Evolutionary conservation across 2,329 filamentous ascomycete species (phyloP).

Genomic region (Teratosphaeria pseudoeucalypti): DNA sequence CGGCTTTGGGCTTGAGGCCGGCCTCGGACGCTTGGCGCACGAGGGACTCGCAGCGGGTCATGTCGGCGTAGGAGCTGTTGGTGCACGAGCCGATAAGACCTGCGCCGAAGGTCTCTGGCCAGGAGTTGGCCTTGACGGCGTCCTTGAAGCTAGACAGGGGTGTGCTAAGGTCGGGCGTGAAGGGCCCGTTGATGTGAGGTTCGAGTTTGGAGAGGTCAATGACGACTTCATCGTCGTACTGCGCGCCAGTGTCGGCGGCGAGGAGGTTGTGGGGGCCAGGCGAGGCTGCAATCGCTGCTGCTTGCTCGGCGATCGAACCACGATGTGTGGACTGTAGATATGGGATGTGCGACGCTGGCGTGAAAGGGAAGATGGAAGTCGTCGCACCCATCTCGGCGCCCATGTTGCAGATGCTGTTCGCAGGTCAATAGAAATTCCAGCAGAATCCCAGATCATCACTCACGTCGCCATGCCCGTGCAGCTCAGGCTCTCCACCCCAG

Average conservation of each 20-base stretch:
- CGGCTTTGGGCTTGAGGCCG: constrained; percentile 78
- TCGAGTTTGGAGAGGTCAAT: constrained; percentile 86
- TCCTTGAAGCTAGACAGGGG: constrained; percentile 84
- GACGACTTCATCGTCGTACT: constrained; percentile 84
- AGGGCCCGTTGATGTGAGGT: constrained; percentile 93
- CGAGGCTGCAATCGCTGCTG: constrained; percentile 50
- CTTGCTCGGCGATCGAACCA: constrained; percentile 56
- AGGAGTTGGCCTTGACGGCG: constrained; percentile 70
- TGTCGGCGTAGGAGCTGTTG: constrained; percentile 97
- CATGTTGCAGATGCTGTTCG: constrained; percentile 43
- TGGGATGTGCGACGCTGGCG: constrained; percentile 61
- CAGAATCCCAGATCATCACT: neutral
- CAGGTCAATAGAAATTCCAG: neutral
- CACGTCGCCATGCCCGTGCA: constrained; percentile 82
- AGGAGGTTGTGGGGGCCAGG: constrained; percentile 55
- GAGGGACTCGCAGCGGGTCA: constrained; percentile 88
- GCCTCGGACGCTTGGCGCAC: constrained; percentile 83
- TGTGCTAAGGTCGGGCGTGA: constrained; percentile 89
- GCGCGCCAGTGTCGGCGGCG: constrained; percentile 64
- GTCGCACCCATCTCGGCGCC: constrained; percentile 89
- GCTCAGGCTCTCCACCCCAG: constrained; percentile 79
- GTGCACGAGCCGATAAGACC: constrained; percentile 96
- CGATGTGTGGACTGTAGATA: constrained; percentile 82
- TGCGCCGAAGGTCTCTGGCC: constrained; percentile 84
- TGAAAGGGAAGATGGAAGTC: constrained; percentile 91